Percentiles rank a stretch among this genome's conserved stretches.
These are phyloP conservation scores for Phragmites australis DNA, from an alignment of 176 grass and related monocot species.

Conservation along the genomic window DNA sequence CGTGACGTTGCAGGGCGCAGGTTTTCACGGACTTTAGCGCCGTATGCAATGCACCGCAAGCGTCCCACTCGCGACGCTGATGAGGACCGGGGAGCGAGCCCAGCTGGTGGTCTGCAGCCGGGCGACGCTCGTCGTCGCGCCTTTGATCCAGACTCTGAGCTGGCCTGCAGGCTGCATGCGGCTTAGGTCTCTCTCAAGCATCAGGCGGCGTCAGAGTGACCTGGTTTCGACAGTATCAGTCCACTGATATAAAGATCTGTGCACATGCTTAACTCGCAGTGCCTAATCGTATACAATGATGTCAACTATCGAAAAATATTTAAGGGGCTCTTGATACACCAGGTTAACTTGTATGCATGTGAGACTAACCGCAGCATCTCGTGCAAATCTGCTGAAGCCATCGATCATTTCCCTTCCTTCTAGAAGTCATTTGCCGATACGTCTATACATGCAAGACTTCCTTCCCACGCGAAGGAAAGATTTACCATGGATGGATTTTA, in stretches of 20 bases:
- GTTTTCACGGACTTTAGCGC: neutral
- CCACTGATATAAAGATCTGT: neutral
- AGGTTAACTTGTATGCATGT: neutral
- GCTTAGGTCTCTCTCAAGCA: neutral
- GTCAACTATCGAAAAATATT: neutral
- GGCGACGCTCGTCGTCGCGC: neutral
- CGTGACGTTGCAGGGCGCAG: neutral
- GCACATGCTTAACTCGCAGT: neutral
- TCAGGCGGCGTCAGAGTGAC: neutral
- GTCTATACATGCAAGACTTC: neutral
- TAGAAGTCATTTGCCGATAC: neutral
- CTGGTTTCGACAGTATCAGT: neutral
- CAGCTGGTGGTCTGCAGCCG: neutral
- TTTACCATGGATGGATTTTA: neutral
- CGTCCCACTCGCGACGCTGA: neutral
- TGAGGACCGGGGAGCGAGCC: neutral
- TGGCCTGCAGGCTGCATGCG: neutral
- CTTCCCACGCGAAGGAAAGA: neutral
- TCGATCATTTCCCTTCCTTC: neutral
- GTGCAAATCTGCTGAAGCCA: neutral
- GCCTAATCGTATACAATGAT: too few species aligned
- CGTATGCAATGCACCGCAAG: slow-evolving; percentile 18
- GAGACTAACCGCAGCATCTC: neutral
- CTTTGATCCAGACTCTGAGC: neutral
- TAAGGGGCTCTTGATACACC: neutral